Evolutionary conservation across 1,284 basidiomycete species (phyloP), one percentile per base, ranked within the genome.

Genomic region (Tilletia setariae): DNA sequence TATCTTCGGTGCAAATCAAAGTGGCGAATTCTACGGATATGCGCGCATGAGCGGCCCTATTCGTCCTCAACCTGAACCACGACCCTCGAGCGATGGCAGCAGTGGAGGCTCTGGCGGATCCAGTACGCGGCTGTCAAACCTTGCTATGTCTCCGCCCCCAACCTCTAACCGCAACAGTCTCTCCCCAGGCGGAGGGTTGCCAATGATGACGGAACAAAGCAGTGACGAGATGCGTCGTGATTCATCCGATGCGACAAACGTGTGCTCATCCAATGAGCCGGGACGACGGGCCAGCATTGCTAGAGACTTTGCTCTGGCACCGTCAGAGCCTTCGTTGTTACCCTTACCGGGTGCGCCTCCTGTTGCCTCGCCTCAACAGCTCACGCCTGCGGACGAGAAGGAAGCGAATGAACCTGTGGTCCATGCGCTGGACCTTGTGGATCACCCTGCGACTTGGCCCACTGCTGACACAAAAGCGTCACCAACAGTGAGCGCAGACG

Each of bases 1-100:
- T 56, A 89, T 97, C 74, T 96, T 96, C 78, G 88, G 93, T 53
- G 94, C 92, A 30, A 97, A 97, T 84, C 91, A 91, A 82, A 92
- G 91, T 65, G 90, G 92, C 25, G 70, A 76, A 40, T 83, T 83
- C 68, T 81, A 77, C 63, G 83, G 83, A 1, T 81, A 78, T 62
- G 83, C 83, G 9, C 72, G 70, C 44, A 83, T 83, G 81, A 71
- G 72, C 0, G 80, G 80, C 11, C 73, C 70, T 15, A 79, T 81
- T 43, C 49, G 67, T 11, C 70, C 76, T 6, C 21, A 63, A 1
- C 69, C 70, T 40, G 66, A 70, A 25, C 64, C 72, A 30, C 11
- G 2, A n/a, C 56, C 4, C 16, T 61, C 56, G 56, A 61, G 19
- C 11, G 35, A 40, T 40, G 35, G 35, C 13, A 61, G 56, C 28